Evolutionary conservation across 805 yeast species (phyloP).

Genomic region (Monosporozyma aerobia): DNA sequence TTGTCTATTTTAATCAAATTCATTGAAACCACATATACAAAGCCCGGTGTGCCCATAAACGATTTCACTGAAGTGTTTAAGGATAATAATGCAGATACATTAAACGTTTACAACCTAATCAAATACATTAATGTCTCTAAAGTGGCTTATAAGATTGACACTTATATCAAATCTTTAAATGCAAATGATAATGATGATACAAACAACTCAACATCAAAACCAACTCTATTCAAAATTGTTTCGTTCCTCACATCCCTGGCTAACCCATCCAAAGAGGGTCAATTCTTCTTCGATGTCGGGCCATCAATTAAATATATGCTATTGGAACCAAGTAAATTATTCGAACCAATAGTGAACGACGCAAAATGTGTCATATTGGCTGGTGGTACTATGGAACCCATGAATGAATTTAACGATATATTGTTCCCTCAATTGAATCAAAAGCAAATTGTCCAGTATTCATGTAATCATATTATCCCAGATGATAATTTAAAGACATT

Average conservation of each 20-base stretch:
- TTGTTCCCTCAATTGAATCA: slow-evolving; percentile 51
- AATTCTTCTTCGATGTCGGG: slow-evolving; percentile 47
- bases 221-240: slow-evolving; percentile 56
- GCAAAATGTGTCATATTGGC: slow-evolving; percentile 68
- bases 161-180: slow-evolving; percentile 36
- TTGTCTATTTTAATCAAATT: slow-evolving; percentile 44
- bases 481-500: slow-evolving; percentile 53
- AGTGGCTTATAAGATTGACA: slow-evolving; percentile 75
- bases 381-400: slow-evolving; percentile 95
- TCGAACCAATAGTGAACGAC: slow-evolving; percentile 54
- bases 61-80: slow-evolving; percentile 43
- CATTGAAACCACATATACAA: slow-evolving; percentile 30
- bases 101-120: slow-evolving; percentile 62
- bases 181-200: slow-evolving; percentile 3
- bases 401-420: slow-evolving; percentile 55
- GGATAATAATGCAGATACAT: slow-evolving; percentile 53
- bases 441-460: slow-evolving; percentile 40
- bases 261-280: slow-evolving; percentile 75
- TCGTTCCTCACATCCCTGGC: slow-evolving; percentile 55
- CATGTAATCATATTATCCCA: slow-evolving; percentile 83
- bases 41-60: slow-evolving; percentile 48
- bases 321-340: slow-evolving; percentile 68
- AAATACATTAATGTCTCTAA: slow-evolving; percentile 57
- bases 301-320: slow-evolving; percentile 53
- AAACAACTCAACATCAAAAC: slow-evolving; percentile 24